Conservation (phyloP, 305 asterid genomes). For the Fraxinus latifolia region DNA sequence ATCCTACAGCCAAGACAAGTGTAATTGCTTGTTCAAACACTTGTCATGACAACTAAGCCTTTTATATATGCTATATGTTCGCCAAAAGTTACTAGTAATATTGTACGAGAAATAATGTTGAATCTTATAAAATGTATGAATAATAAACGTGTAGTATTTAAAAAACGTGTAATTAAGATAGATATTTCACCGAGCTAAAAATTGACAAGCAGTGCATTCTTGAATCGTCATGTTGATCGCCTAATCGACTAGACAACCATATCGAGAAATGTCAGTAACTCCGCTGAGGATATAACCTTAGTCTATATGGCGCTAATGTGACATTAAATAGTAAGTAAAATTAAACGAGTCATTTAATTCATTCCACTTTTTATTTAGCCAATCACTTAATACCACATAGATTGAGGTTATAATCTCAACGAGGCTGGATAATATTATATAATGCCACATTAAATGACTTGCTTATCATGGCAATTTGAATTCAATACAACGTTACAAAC, state of each 20-base stretch:
- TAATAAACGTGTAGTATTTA: neutral
- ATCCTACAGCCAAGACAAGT: neutral
- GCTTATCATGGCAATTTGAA: neutral
- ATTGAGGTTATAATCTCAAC: too few species aligned
- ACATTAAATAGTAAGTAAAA: neutral
- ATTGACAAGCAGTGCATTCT: neutral
- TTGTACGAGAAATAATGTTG: neutral
- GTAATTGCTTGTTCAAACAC: neutral
- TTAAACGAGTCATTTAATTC: neutral
- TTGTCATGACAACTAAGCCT: neutral
- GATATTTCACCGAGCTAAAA: too few species aligned
- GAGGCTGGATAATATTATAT: too few species aligned
- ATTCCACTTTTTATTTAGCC: too few species aligned
- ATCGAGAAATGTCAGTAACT: neutral
- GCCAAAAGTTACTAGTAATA: neutral
- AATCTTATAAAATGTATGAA: neutral
- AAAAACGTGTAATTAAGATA: neutral
- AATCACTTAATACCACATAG: too few species aligned
- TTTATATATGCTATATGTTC: neutral
- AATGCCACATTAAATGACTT: neutral
- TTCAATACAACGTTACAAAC: neutral
- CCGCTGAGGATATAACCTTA: too few species aligned
- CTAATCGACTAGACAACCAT: neutral
- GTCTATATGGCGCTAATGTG: neutral
- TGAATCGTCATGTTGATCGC: neutral